A percentile compares a stretch with the other conserved stretches of the same genome.
Evolutionary conservation across 495 filamentous ascomycete genomes (phyloP).

Genomic region (Aspergillus affinis): DNA sequence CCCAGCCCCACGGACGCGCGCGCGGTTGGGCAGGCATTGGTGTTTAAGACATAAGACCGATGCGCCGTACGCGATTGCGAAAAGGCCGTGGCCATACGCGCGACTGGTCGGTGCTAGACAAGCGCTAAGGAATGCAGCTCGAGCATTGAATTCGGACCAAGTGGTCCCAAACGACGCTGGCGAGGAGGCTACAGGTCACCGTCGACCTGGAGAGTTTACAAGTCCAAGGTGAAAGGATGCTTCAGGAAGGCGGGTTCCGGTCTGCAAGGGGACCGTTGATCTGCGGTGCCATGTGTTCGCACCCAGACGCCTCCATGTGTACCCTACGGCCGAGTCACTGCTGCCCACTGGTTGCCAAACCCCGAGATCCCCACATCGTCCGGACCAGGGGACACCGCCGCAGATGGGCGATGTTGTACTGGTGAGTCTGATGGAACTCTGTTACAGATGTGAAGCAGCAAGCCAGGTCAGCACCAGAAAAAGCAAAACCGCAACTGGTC

Average conservation of each 20-base stretch:
- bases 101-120: background rate
- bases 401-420: too few relatives aligned
- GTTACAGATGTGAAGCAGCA: slow-evolving; percentile 2
- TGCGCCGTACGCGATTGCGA: slow-evolving; percentile 2
- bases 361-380: background rate
- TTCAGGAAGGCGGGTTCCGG: background rate
- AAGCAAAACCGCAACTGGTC: background rate
- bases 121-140: slow-evolving; percentile 5
- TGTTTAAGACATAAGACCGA: background rate
- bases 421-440: background rate
- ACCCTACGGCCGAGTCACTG: slow-evolving; percentile 3
- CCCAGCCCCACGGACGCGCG: slow-evolving; percentile 1
- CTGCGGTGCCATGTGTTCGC: slow-evolving; percentile 11
- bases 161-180: slow-evolving; percentile 8
- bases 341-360: background rate
- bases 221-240: slow-evolving; percentile 1
- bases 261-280: slow-evolving; percentile 11
- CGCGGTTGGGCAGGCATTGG: slow-evolving; percentile 8
- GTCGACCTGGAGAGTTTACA: slow-evolving; percentile 2
- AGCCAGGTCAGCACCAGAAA: background rate
- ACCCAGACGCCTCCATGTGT: slow-evolving; percentile 4
- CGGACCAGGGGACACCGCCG: background rate
- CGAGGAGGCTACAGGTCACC: background rate
- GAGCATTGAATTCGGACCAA: slow-evolving; percentile 7
- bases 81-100: background rate